phyloP scores from a whole-genome alignment of 1,139 yeast genomes.

The Nakaseomyces sp. region DNA sequence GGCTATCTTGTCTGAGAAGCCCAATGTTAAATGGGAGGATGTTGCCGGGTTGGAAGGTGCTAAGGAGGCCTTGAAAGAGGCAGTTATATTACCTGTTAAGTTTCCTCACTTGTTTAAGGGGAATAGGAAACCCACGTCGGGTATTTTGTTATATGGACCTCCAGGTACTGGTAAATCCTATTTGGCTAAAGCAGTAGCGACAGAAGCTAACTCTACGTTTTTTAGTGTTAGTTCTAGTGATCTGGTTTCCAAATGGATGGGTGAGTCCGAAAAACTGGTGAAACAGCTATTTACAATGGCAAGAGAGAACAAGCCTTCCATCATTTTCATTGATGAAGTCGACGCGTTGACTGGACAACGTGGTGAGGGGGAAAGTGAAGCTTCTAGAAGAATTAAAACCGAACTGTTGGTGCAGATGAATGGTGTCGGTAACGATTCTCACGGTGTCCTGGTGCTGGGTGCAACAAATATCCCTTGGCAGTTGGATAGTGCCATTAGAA shows the following conservation, averaged over 20 bases:
- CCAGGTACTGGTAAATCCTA: slow-evolving; percentile 99
- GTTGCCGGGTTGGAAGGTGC: slow-evolving; percentile 95
- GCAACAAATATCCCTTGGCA: slow-evolving; percentile 99
- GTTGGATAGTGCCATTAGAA: slow-evolving; percentile 91
- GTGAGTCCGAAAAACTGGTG: slow-evolving; percentile 91
- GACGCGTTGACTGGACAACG: slow-evolving; percentile 97
- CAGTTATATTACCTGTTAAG: slow-evolving; percentile 88
- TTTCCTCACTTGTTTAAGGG: slow-evolving; percentile 94
- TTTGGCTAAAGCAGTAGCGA: slow-evolving; percentile 95
- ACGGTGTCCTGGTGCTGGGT: slow-evolving; percentile 89
- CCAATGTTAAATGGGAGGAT: slow-evolving; percentile 91
- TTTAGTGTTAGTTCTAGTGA: slow-evolving; percentile 93
- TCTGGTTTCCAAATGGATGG: slow-evolving; percentile 97
- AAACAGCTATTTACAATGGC: slow-evolving; percentile 95
- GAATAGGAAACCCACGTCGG: slow-evolving; percentile 85
- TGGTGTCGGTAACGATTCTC: slow-evolving; percentile 93
- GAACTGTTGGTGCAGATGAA: slow-evolving; percentile 97
- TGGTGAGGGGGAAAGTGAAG: slow-evolving; percentile 98
- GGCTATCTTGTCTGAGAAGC: slow-evolving; percentile 85
- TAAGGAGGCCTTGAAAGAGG: slow-evolving; percentile 93
- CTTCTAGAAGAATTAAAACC: slow-evolving; percentile 90
- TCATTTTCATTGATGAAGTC: slow-evolving; percentile 93
- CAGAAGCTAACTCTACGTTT: slow-evolving; percentile 94
- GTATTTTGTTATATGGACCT: slow-evolving; percentile 90
- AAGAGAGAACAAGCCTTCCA: slow-evolving; percentile 87